A percentile compares a stretch with the other conserved stretches of the same genome.
phyloP scores from a whole-genome alignment of 257 asterid genomes.

The Vinca minor region DNA sequence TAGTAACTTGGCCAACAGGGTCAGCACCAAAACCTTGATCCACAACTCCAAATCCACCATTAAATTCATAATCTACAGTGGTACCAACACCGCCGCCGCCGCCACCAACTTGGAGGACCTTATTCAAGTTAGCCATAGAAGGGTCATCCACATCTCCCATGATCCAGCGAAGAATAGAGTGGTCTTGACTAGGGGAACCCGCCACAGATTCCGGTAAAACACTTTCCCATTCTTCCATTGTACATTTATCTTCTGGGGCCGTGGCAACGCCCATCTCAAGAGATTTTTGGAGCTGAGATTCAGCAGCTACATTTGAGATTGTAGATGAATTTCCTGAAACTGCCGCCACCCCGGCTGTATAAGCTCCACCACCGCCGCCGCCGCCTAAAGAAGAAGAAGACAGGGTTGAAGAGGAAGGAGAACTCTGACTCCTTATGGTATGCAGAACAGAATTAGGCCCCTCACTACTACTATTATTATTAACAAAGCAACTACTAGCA shows the following conservation, averaged over 20 bases:
- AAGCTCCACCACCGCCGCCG: conserved; percentile 40
- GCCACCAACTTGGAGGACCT: conserved; percentile 43
- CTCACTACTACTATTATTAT: conserved; percentile 19
- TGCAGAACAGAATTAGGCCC: conserved; percentile 94
- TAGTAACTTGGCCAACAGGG: conserved; percentile 25
- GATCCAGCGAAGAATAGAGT: conserved; percentile 67
- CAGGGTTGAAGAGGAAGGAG: conserved; percentile 77
- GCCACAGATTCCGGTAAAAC: conserved; percentile 61
- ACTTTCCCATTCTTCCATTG: conserved; percentile 86
- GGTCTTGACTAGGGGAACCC: conserved; percentile 66
- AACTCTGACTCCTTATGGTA: conserved; percentile 54
- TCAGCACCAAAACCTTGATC: conserved; percentile 64
- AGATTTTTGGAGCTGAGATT: conserved; percentile 52
- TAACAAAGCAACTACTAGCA: conserved; percentile 27
- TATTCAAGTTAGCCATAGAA: conserved; percentile 50
- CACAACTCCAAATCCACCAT: conserved; percentile 44
- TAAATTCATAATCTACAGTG: conserved; percentile 47
- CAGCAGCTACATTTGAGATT: conserved; percentile 63
- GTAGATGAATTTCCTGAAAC: conserved; percentile 61
- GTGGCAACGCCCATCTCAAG: conserved; percentile 36
- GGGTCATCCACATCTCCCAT: conserved; percentile 94
- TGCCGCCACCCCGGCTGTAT: conserved; percentile 79
- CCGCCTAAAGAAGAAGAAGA: conserved; percentile 66
- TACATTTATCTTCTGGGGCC: conserved; percentile 41
- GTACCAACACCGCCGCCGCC: conserved; percentile 14